Conservation (phyloP, 768 basidiomycete species). For the Mycena belliarum region DNA sequence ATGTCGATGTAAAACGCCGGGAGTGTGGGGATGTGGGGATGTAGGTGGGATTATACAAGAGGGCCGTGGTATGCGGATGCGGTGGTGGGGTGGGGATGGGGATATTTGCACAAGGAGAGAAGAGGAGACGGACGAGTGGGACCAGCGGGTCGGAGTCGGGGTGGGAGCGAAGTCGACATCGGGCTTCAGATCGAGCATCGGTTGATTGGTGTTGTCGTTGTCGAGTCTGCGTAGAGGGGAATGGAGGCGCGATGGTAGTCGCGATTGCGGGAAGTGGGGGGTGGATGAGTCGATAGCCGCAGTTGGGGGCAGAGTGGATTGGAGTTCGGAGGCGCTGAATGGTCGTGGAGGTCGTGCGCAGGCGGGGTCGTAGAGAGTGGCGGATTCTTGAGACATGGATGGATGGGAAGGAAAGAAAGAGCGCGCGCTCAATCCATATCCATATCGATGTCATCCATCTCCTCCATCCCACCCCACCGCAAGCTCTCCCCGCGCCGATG, state of each 20-base stretch:
- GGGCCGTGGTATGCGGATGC: too few species aligned
- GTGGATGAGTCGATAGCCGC: not conserved
- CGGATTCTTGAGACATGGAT: too few species aligned
- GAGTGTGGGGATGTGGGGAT: not conserved
- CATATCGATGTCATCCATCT: conserved; percentile 59
- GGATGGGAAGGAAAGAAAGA: not conserved
- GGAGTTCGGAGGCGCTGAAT: not conserved
- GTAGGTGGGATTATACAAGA: not conserved
- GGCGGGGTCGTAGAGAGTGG: not conserved
- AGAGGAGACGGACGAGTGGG: too few species aligned
- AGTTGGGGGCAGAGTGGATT: not conserved
- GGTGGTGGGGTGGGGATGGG: too few species aligned
- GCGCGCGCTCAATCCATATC: conserved; percentile 53
- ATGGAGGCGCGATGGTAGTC: too few species aligned
- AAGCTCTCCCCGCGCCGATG: conserved; percentile 35
- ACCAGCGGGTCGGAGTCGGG: too few species aligned
- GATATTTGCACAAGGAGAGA: too few species aligned
- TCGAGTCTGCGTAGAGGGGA: too few species aligned
- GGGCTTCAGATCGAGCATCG: too few species aligned
- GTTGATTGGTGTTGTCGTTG: too few species aligned
- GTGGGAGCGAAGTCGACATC: too few species aligned
- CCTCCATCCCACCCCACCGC: conserved; percentile 41
- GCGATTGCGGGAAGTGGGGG: not conserved
- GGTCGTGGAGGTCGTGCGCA: not conserved
- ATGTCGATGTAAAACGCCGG: too few species aligned